A percentile compares a stretch with the other conserved stretches of the same genome.
These are phyloP conservation scores for Physcomitrellopsis africana DNA, from an alignment of 225 moss, liverwort and hornwort species.

Conservation along the genomic window DNA sequence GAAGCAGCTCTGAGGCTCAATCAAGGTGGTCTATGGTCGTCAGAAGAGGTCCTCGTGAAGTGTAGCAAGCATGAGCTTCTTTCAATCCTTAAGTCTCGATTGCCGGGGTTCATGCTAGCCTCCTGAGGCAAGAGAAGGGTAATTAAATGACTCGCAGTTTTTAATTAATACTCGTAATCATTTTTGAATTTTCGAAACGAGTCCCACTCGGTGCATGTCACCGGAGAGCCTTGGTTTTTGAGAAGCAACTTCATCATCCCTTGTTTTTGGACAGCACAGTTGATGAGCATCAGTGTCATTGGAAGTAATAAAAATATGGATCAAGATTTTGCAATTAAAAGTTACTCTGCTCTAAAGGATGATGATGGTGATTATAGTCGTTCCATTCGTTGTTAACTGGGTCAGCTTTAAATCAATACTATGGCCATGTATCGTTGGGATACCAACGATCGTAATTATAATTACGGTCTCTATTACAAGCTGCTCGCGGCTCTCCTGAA, in stretches of 20 bases:
- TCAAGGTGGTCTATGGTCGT: slow-evolving; percentile 43
- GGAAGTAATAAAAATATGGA: slow-evolving; percentile 45
- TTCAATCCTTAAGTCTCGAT: slow-evolving; percentile 76
- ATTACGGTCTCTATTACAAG: slow-evolving; percentile 12
- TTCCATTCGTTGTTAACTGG: slow-evolving; percentile 46
- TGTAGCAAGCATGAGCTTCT: slow-evolving; percentile 73
- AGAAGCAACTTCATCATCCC: slow-evolving; percentile 22
- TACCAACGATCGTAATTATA: slow-evolving; percentile 25
- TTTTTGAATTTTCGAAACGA: slow-evolving; percentile 36
- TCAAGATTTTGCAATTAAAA: slow-evolving; percentile 38
- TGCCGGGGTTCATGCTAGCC: slow-evolving; percentile 81
- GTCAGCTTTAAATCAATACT: slow-evolving; percentile 51
- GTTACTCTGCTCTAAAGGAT: slow-evolving; percentile 28
- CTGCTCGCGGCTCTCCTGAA: background rate
- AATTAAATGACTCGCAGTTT: slow-evolving; percentile 27
- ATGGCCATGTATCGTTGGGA: slow-evolving; percentile 48
- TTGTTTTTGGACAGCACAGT: slow-evolving; percentile 30
- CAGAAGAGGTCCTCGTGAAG: slow-evolving; percentile 69
- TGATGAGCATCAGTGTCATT: slow-evolving; percentile 46
- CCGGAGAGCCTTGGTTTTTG: slow-evolving; percentile 22
- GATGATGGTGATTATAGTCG: slow-evolving; percentile 39
- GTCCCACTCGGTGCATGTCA: slow-evolving; percentile 34
- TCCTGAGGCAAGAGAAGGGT: slow-evolving; percentile 48
- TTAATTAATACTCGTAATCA: background rate
- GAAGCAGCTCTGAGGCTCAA: slow-evolving; percentile 78